These are phyloP conservation scores for Lasiodiplodia sp. DNA, from an alignment of 2,329 filamentous ascomycete genomes.

Conservation along the genomic window DNA sequence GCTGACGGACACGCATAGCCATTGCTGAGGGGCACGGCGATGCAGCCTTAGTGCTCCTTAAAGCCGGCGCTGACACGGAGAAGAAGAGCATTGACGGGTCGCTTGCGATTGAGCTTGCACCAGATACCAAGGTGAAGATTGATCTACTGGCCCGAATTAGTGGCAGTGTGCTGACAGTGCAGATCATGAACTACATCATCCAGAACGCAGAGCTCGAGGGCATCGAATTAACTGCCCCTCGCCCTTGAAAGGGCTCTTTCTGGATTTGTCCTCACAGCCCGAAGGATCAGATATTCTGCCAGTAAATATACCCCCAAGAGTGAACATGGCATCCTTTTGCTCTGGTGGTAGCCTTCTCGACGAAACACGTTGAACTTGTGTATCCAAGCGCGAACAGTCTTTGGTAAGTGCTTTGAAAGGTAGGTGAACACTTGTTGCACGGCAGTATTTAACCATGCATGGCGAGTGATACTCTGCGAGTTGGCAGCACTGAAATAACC, in stretches of 20 bases:
- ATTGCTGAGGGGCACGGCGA: constrained; percentile 80
- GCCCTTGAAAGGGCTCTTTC: neutral
- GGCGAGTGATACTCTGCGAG: neutral
- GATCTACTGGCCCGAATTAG: neutral
- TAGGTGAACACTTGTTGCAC: neutral
- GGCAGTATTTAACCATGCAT: neutral
- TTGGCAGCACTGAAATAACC: neutral
- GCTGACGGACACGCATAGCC: constrained; percentile 50
- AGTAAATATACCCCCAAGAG: neutral
- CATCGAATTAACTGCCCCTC: constrained; percentile 63
- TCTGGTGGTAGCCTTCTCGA: neutral
- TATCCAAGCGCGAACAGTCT: neutral
- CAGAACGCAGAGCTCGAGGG: constrained; percentile 84
- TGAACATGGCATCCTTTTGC: neutral
- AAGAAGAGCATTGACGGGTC: constrained; percentile 76
- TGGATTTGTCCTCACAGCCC: neutral
- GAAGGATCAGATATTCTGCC: neutral
- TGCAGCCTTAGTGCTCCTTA: constrained; percentile 81
- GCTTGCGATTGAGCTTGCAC: constrained; percentile 80
- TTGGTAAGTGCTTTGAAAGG: neutral
- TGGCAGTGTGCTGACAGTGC: neutral
- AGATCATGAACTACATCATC: constrained; percentile 69
- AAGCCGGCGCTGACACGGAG: constrained; percentile 81
- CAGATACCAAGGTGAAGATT: constrained; percentile 76
- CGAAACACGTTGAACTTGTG: neutral